These are phyloP conservation scores for Rhynchospora tenuis DNA, from an alignment of 176 grass and related monocot species.

Conservation along the genomic window DNA sequence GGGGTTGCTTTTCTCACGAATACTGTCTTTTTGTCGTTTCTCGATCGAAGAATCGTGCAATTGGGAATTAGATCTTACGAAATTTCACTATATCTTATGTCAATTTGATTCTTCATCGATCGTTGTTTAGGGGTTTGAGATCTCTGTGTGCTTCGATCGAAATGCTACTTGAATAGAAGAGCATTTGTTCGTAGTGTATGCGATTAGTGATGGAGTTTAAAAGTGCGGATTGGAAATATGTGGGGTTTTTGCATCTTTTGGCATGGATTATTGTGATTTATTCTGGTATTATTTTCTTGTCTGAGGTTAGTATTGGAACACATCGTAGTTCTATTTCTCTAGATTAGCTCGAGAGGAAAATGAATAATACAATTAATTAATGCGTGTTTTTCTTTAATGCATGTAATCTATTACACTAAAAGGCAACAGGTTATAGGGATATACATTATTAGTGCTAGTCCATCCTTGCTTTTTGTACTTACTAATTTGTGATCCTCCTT, in stretches of 20 bases:
- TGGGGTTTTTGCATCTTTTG: neutral
- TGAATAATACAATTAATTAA: neutral
- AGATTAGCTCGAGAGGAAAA: neutral
- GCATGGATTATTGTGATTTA: neutral
- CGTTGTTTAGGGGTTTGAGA: slow-evolving; percentile 16
- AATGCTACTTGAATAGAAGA: neutral
- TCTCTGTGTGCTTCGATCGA: neutral
- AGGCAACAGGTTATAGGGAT: neutral
- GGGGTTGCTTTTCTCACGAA: neutral
- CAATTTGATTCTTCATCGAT: slow-evolving; percentile 17
- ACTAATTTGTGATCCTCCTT: neutral
- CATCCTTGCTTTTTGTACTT: neutral
- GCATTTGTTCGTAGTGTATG: neutral
- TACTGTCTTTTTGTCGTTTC: slow-evolving; percentile 29
- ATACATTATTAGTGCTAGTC: neutral
- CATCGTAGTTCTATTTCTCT: neutral
- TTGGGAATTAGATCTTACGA: slow-evolving; percentile 47
- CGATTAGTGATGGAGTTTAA: neutral
- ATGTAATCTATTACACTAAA: neutral
- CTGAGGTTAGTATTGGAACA: neutral
- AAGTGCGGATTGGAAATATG: slow-evolving; percentile 30
- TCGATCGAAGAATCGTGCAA: slow-evolving; percentile 21
- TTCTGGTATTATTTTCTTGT: slow-evolving; percentile 8
- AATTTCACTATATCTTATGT: neutral
- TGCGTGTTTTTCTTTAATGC: neutral